Evolutionary conservation across 192 early-diverging fungal genomes (phyloP), one percentile per base, ranked within the genome.

Genomic region (Cetraspora pellucida): DNA sequence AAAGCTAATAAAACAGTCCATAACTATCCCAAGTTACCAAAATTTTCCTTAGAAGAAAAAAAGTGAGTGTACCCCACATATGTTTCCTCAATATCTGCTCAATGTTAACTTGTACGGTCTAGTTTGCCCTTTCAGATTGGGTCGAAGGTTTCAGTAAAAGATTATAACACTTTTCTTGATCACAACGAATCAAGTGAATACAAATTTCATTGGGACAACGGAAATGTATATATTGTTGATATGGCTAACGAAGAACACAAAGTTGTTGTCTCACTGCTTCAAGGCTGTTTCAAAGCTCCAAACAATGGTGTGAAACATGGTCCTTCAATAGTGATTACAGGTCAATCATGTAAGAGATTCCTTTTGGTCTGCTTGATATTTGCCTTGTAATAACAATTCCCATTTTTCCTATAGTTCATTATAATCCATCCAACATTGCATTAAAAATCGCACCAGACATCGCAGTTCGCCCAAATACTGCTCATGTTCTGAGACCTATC

Each of bases 41-140:
- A 71, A 4, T 71, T 71, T 71, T 49, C 46, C 23, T 70, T 71
- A 49, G 50, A 23, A 27, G 50, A 71, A 43, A 49, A 71, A 71
- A 49, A 17, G 69, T 71, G 28, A 37, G 37, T 37, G 37, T 37
- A 7, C 3, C 37, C 37, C 37, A 37, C 37, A 37, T 37, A 37
- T 2, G 37, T 37, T 71, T 71, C 69, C 52, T 52, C 52, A 49
- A 71, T 47, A 43, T 14, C 45, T 67, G 23, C 14, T 71, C 69
- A 31, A 28, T 71, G 69, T 28, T 71, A 49, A 71, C 69, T 71
- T 27, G 69, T 30, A 71, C 52, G 17, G 69, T 52, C 14, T 71
- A 71, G 69, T 71, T 71, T 71, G 28, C 69, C 69, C 23, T 71
- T 71, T 49, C 69, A 71, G 69, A 71, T 71, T 54, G 50, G 69